A percentile compares a stretch with the other conserved stretches of the same genome.
phyloP scores from a whole-genome alignment of 345 rosid species.

The Sonneratia caseolaris region DNA sequence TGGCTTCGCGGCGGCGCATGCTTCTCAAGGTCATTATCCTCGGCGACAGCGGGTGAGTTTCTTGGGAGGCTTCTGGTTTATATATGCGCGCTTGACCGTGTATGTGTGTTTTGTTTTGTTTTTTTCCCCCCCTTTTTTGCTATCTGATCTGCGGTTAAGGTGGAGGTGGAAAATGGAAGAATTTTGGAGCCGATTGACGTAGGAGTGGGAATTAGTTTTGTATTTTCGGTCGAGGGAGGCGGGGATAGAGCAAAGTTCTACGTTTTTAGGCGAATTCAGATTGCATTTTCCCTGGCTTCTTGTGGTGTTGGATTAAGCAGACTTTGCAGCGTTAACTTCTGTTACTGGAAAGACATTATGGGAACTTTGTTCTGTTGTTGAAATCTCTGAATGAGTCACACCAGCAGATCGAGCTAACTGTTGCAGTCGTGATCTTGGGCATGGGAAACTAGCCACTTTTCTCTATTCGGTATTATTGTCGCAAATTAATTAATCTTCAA shows the following conservation, averaged over 20 bases:
- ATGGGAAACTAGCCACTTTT: background rate
- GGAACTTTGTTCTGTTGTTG: constrained; percentile 1
- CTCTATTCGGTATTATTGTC: background rate
- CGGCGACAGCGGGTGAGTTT: constrained; percentile 70
- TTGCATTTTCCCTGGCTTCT: background rate
- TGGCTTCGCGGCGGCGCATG: constrained; percentile 80
- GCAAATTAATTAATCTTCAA: background rate
- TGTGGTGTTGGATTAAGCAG: background rate
- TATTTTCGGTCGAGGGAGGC: background rate
- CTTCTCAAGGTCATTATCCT: constrained; percentile 78
- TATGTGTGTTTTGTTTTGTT: too few relatives aligned
- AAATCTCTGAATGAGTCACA: background rate
- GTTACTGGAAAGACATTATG: background rate
- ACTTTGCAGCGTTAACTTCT: background rate
- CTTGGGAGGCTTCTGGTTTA: background rate
- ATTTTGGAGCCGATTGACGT: background rate
- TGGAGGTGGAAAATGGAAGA: constrained; percentile 1
- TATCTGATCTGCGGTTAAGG: constrained; percentile 5
- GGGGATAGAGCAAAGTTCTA: background rate
- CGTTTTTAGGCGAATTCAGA: background rate
- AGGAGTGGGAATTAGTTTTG: background rate
- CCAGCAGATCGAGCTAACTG: background rate
- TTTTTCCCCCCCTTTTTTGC: too few relatives aligned
- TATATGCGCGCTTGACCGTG: background rate
- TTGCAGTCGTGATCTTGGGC: background rate